Base-by-base conservation (phyloP, 352 stramenopile species). In the Globisporangium cylindrosporum region DNA sequence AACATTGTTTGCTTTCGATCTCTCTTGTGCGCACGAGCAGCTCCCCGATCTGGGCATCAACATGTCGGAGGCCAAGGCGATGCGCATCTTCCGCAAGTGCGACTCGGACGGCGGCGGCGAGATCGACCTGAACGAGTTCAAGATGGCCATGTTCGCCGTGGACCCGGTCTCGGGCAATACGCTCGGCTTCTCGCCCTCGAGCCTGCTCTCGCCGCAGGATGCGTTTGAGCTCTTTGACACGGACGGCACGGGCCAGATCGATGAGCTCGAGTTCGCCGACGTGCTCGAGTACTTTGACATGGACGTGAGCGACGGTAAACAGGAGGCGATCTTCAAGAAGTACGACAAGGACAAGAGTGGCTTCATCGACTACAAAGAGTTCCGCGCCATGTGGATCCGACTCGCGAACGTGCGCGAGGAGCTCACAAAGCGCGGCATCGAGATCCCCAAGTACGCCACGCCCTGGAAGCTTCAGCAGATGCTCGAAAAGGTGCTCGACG, bases 261-360 rank as follows among this genome's bases (percentile, higher is more conserved):
- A 98, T 63, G 93, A 98, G 63, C 89, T 98, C 49, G 92, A 98
- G 71, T 98, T 98, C 69, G 91, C 90, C 61, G 86, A 94, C 64
- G 87, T 98, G 18, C 87, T 99, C n/a, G 93, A 98, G 73, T 98
- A 97, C 63, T 90, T 98, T 64, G 86, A 81, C 24, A 86, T 98
- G 72, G 72, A 89, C 60, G 86, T 97, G 22, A 93, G 84, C 20
- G 92, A 98, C 62, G 81, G 76, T 62, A 97, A 97, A 70, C 89
- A 97, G 59, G 95, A 98, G 63, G 73, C 85, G 25, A 75, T 98
- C 12, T 98, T 98, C 71, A 84, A 80, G 34, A 95, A 98, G 59
- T 98, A 97, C 73, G 95, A 98, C 77, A 94, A 89, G 51, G 88
- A 98, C 72, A 91, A 89, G 48, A 95, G 84, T 46, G 93, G 92